phyloP scores from a whole-genome alignment of 2,329 filamentous ascomycete species.

The Sclerotinia subarctica region DNA sequence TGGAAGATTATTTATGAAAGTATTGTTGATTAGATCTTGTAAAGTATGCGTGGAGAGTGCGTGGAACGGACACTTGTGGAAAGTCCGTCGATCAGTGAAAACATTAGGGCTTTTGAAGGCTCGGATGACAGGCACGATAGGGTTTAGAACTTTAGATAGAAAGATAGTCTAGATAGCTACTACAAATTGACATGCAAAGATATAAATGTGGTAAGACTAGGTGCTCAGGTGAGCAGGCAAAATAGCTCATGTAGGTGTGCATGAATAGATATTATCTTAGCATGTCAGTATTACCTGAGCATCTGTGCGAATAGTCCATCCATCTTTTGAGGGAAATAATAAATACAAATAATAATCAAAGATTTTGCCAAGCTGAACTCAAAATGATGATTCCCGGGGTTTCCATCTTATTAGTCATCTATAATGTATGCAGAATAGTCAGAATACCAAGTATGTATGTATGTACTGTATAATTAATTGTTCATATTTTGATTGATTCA shows the following conservation, averaged over 20 bases:
- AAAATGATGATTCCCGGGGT: too few species aligned
- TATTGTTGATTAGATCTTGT: background rate
- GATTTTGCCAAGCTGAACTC: too few species aligned
- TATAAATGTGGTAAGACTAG: background rate
- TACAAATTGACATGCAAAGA: background rate
- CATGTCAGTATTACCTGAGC: background rate
- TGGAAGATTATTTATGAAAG: background rate
- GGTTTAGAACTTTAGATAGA: background rate
- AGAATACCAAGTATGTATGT: too few species aligned
- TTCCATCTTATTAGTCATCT: too few species aligned
- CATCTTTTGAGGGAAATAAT: background rate
- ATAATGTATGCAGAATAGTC: too few species aligned
- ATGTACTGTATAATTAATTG: too few species aligned
- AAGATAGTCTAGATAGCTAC: background rate
- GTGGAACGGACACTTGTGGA: slow-evolving; percentile 1
- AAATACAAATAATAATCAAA: background rate
- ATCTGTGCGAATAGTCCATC: background rate
- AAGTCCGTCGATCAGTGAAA: slow-evolving; percentile 7
- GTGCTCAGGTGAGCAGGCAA: slow-evolving; percentile 3
- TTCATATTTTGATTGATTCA: too few species aligned
- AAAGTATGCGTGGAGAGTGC: slow-evolving; percentile 1
- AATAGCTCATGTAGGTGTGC: background rate
- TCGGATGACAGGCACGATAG: background rate
- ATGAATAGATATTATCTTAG: background rate
- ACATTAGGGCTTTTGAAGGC: background rate